Conservation (phyloP, 305 asterid species). For the Fraxinus platypoda region DNA sequence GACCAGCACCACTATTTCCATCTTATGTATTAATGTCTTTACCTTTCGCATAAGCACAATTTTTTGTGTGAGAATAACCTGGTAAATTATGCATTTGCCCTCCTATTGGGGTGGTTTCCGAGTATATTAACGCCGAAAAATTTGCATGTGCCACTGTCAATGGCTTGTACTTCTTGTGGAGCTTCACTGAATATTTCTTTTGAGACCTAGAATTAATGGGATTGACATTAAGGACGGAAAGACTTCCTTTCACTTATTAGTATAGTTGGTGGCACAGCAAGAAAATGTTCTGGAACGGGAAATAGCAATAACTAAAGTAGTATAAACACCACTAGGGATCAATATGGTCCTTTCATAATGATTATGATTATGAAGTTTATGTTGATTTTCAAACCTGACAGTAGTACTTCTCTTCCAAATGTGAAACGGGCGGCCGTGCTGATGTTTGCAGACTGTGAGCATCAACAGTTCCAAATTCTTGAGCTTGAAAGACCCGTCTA, state of each 20-base stretch:
- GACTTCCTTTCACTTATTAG: neutral
- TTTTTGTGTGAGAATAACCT: no score
- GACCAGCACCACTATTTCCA: no score
- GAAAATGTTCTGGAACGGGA: neutral
- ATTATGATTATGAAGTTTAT: neutral
- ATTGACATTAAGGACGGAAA: neutral
- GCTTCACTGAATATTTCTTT: neutral
- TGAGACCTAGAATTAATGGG: neutral
- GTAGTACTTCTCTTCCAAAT: neutral
- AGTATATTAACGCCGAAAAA: neutral
- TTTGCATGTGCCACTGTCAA: neutral
- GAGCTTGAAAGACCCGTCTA: no score
- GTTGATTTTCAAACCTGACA: neutral
- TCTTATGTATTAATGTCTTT: no score
- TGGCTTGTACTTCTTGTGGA: neutral
- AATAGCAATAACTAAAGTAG: neutral
- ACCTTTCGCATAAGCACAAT: no score
- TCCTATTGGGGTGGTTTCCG: neutral
- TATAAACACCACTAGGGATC: neutral
- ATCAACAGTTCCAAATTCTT: neutral
- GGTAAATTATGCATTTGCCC: no score
- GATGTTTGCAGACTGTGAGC: neutral
- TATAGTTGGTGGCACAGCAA: neutral
- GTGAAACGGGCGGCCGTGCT: neutral
- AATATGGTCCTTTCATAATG: neutral